Evolutionary conservation across 1,139 yeast genomes (phyloP).

Genomic region (Yamadazyma spencermartinsiae): DNA sequence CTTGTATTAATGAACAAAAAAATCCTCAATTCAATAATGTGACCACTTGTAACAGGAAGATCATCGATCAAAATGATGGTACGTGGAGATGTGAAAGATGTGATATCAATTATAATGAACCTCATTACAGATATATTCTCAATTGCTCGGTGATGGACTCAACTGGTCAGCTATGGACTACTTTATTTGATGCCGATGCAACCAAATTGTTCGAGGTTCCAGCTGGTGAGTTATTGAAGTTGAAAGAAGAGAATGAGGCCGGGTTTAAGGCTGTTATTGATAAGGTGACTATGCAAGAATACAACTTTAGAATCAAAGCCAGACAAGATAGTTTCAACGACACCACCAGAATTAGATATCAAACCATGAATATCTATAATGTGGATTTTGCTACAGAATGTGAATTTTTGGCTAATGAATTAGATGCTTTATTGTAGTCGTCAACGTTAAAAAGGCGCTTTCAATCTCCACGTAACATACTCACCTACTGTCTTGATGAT

Average conservation of each 20-base stretch:
- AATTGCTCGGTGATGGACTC: constrained; percentile 72
- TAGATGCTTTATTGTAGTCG: constrained; percentile 41
- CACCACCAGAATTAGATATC: constrained; percentile 72
- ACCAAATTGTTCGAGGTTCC: constrained; percentile 61
- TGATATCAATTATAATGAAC: constrained; percentile 64
- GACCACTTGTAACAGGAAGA: constrained; percentile 76
- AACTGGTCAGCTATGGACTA: constrained; percentile 84
- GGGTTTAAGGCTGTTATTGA: constrained; percentile 51
- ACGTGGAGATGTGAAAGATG: constrained; percentile 95
- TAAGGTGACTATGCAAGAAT: constrained; percentile 65
- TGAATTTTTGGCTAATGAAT: constrained; percentile 53
- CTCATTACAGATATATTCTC: constrained; percentile 77
- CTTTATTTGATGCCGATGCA: constrained; percentile 86
- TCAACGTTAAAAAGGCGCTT: too few relatives aligned
- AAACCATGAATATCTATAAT: constrained; percentile 54
- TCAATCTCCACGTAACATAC: too few relatives aligned
- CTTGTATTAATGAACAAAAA: constrained; percentile 58
- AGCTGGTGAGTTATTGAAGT: constrained; percentile 64
- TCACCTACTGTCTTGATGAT: background rate
- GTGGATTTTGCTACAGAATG: constrained; percentile 65
- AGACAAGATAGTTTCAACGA: constrained; percentile 85
- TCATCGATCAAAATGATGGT: constrained; percentile 68
- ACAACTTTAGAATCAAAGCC: constrained; percentile 73
- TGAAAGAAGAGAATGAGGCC: constrained; percentile 48
- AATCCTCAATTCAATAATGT: constrained; percentile 19